Conservation (phyloP, 306 rosid genomes). For the Ceratonia siliqua region DNA sequence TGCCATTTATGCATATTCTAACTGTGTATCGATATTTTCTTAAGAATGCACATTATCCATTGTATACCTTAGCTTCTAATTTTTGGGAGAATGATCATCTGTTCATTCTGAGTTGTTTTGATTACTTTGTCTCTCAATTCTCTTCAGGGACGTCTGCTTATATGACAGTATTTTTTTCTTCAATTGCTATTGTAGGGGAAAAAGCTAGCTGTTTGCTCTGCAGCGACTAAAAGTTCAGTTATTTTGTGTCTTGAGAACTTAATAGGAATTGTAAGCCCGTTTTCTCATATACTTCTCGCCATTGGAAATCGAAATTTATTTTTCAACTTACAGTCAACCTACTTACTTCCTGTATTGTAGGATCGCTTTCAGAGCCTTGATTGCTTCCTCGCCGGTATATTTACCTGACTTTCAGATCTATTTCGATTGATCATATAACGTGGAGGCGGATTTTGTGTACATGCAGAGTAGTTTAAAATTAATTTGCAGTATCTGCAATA, state of each 20-base stretch:
- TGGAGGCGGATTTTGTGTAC: conserved; percentile 12
- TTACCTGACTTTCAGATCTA: conserved; percentile 16
- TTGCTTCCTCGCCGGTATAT: conserved; percentile 97
- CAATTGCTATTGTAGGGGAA: conserved; percentile 61
- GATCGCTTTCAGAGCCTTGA: conserved; percentile 94
- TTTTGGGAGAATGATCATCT: background rate
- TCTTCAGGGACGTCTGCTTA: conserved; percentile 3
- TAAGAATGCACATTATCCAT: conserved; percentile 20
- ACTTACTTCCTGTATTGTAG: conserved; percentile 47
- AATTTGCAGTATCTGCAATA: background rate
- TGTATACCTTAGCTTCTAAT: conserved; percentile 14
- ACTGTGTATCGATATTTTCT: background rate
- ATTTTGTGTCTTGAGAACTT: conserved; percentile 86
- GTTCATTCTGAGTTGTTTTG: conserved; percentile 8
- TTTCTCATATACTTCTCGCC: conserved; percentile 15
- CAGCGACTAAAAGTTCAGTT: conserved; percentile 97
- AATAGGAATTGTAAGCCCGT: conserved; percentile 69
- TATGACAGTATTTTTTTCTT: background rate
- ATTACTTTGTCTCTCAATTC: background rate
- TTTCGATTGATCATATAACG: conserved; percentile 21
- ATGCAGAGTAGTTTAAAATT: conserved; percentile 15
- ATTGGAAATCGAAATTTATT: background rate
- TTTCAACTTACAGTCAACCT: conserved; percentile 10
- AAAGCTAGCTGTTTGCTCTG: conserved; percentile 91
- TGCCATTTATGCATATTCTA: background rate